phyloP scores from a whole-genome alignment of 192 early-diverging fungal species.

The Paraglomus brasilianum region DNA sequence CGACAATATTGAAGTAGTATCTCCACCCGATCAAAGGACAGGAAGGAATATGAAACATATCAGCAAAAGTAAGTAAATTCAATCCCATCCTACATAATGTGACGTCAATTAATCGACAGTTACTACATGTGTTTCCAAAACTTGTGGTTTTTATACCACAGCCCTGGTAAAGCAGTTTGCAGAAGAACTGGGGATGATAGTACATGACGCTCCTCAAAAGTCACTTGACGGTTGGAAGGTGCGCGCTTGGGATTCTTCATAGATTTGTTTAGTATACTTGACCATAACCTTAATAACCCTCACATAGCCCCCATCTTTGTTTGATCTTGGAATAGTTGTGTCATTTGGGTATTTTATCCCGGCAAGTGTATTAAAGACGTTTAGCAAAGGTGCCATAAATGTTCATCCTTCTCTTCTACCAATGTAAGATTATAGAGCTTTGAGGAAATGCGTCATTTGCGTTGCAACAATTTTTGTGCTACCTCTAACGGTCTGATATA shows the following conservation, averaged over 20 bases:
- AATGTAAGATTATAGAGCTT: conserved; percentile 53
- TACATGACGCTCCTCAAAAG: conserved; percentile 55
- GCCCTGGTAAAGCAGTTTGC: conserved; percentile 53
- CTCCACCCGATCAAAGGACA: conserved; percentile 37
- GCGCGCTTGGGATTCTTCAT: neutral
- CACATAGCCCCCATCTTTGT: conserved; percentile 36
- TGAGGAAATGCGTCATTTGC: neutral
- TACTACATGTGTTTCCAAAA: neutral
- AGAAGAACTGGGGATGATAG: conserved; percentile 34
- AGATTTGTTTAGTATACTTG: conserved; percentile 2
- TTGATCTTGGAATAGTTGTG: conserved; percentile 88
- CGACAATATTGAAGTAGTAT: conserved; percentile 34
- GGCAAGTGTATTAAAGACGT: conserved; percentile 60
- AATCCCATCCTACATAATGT: neutral
- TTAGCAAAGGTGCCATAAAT: conserved; percentile 74
- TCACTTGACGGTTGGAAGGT: conserved; percentile 54
- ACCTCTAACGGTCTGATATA: neutral
- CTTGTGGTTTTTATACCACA: conserved; percentile 21
- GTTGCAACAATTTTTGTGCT: neutral
- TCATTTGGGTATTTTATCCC: conserved; percentile 93
- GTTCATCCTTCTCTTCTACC: conserved; percentile 94
- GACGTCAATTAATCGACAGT: neutral
- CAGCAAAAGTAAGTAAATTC: conserved; percentile 1
- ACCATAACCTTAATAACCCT: conserved; percentile 6
- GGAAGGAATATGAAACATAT: conserved; percentile 29